A percentile compares a stretch with the other conserved stretches of the same genome.
Evolutionary conservation across 2,329 filamentous ascomycete genomes (phyloP).

Genomic region (Gliomastix tumulicola): DNA sequence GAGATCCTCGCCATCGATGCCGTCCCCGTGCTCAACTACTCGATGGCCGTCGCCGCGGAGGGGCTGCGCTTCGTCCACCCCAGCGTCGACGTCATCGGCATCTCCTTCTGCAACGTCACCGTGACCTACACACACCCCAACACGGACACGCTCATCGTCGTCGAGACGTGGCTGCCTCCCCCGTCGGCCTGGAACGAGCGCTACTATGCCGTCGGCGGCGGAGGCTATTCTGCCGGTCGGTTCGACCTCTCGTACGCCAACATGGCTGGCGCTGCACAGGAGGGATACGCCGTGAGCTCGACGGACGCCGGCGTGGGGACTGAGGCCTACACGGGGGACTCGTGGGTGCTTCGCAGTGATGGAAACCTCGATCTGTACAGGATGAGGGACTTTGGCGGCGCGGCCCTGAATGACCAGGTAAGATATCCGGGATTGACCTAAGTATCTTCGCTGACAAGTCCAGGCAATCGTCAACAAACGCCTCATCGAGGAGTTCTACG

Average conservation of each 20-base stretch:
- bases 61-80: too few relatives aligned
- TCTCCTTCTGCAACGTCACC: conserved; percentile 12
- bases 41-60: too few relatives aligned
- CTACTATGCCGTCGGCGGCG: conserved; percentile 20
- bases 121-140: conserved; percentile 6
- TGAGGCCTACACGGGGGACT: not conserved
- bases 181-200: conserved; percentile 17
- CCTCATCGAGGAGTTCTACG: conserved; percentile 34
- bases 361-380: conserved; percentile 14
- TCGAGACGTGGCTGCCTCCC: conserved; percentile 13
- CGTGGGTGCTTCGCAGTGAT: conserved; percentile 2
- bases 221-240: conserved; percentile 15
- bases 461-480: conserved; percentile 31
- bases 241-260: not conserved
- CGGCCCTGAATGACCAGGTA: conserved; percentile 1
- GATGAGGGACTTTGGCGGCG: conserved; percentile 16
- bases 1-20: conserved; percentile 7
- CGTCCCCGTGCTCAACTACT: not conserved
- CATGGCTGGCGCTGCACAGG: conserved; percentile 7
- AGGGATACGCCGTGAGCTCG: conserved; percentile 8
- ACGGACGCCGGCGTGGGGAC: conserved; percentile 6
- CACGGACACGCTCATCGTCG: not conserved
- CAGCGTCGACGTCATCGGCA: too few relatives aligned
- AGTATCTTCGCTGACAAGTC: not conserved
- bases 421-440: too few relatives aligned